Conservation (phyloP, 495 filamentous ascomycete species). For the Xylaria scruposa region DNA sequence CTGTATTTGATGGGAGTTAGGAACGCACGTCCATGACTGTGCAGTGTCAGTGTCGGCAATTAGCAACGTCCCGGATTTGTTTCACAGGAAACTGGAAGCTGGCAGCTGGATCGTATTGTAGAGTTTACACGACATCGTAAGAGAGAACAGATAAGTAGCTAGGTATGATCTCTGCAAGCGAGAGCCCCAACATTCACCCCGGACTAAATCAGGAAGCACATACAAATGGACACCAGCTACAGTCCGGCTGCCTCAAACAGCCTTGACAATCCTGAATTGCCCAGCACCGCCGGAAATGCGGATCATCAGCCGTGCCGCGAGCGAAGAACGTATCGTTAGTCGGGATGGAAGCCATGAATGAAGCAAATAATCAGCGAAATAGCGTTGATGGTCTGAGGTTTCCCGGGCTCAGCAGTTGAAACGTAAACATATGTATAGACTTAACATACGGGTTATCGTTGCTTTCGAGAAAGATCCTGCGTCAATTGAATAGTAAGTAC, state of each 20-base stretch:
- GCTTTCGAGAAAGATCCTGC: neutral
- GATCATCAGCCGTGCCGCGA: slow-evolving; percentile 30
- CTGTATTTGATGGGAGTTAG: slow-evolving; percentile 46
- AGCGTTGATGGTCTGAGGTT: neutral
- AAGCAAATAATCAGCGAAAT: neutral
- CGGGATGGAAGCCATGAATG: neutral
- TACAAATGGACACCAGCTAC: slow-evolving; percentile 62
- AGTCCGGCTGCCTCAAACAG: slow-evolving; percentile 49
- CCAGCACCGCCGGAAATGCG: slow-evolving; percentile 55
- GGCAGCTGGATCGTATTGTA: neutral
- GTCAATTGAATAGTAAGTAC: too few species aligned
- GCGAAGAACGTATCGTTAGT: slow-evolving; percentile 17
- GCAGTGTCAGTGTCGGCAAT: neutral
- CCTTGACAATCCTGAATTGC: slow-evolving; percentile 49
- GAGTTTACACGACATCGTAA: neutral
- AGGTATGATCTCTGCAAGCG: neutral
- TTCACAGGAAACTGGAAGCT: neutral
- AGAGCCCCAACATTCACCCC: neutral
- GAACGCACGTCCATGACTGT: slow-evolving; percentile 57
- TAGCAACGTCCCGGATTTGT: neutral
- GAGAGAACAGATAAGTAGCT: neutral
- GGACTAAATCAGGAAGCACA: slow-evolving; percentile 19
- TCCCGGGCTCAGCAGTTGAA: neutral
- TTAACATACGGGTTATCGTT: neutral
- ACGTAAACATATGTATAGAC: neutral